Conservation (phyloP, 306 rosid species). For the Cucumis cinereus region DNA sequence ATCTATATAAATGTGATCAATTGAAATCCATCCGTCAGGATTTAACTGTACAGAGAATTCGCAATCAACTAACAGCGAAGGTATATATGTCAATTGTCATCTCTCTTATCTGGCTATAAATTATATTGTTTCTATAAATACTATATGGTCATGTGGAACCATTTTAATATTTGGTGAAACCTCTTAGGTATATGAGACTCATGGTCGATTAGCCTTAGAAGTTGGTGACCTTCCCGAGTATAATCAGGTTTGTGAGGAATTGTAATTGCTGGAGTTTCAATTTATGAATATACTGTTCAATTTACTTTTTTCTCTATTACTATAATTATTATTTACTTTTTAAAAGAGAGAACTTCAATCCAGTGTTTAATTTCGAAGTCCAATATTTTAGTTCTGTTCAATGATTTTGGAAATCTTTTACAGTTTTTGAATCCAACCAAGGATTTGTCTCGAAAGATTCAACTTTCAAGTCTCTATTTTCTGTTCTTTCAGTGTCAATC, state of each 20-base stretch:
- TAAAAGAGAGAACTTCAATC: neutral
- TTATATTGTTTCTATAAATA: neutral
- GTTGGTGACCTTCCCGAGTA: conserved; percentile 88
- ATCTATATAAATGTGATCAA: conserved; percentile 90
- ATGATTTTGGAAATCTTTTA: neutral
- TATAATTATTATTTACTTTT: too few relatives aligned
- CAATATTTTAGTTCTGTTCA: neutral
- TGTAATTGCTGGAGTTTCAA: neutral
- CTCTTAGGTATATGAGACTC: conserved; percentile 89
- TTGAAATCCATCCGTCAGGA: conserved; percentile 98
- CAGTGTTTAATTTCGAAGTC: neutral
- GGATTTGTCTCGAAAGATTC: neutral
- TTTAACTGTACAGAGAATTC: conserved; percentile 88
- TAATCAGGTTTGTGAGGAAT: conserved; percentile 59
- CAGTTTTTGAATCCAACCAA: neutral
- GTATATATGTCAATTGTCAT: conserved; percentile 33
- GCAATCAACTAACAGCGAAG: conserved; percentile 83
- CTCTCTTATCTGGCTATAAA: neutral
- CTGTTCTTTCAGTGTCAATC: conserved; percentile 77
- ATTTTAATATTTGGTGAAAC: neutral
- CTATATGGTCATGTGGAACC: neutral
- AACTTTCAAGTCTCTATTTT: neutral
- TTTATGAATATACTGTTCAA: neutral
- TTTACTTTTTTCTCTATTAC: neutral
- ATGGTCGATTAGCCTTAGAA: conserved; percentile 83